Evolutionary conservation across 2,329 filamentous ascomycete species (phyloP), one percentile per base, ranked within the genome.

Genomic region (Penicillium rolfsii): DNA sequence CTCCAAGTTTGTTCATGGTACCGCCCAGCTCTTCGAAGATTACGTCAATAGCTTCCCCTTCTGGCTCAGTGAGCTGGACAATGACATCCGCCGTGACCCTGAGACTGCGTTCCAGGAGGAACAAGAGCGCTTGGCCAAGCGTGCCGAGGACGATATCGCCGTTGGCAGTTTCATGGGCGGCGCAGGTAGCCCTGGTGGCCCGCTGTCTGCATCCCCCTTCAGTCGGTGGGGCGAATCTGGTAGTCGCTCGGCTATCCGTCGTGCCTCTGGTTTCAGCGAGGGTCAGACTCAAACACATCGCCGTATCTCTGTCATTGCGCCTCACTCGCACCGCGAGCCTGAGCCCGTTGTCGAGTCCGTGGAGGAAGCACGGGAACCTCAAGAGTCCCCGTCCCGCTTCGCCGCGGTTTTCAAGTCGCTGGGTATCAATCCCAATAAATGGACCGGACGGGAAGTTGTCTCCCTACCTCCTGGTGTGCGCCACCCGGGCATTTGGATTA

Each of bases 41-140:
- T 87, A 97, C 72, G 93, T 99, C 76, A 98, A 98, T 79, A 93
- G 87, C 64, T 88, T 98, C 71, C 95, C 95, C 14, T 97, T 98
- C 81, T 99, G 95, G 95, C 85, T 98, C 36, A 89, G 89, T 70
- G 91, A 96, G 64, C 84, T 98, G 46, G 94, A 97, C 73, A 91
- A 87, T 35, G 95, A 99, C 73, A 99, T 99, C 73, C 89, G 94
- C 67, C 92, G 91, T 74, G 93, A 98, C 73, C 95, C 95, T 0
- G 91, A 95, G 74, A 85, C 86, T 64, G 94, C 94, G 0, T 97
- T 96, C 73, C 90, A 96, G 66, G 90, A 95, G 70, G 93, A 98
- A 75, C 93, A 97, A 75, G 88, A 94, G 75, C 87, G 90, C 60
- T 88, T 90, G 61, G 90, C 89, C 28, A 91, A 90, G 73, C 87